Evolutionary conservation across 2,329 filamentous ascomycete genomes (phyloP).

Genomic region (Pseudofabraea citricarpa): DNA sequence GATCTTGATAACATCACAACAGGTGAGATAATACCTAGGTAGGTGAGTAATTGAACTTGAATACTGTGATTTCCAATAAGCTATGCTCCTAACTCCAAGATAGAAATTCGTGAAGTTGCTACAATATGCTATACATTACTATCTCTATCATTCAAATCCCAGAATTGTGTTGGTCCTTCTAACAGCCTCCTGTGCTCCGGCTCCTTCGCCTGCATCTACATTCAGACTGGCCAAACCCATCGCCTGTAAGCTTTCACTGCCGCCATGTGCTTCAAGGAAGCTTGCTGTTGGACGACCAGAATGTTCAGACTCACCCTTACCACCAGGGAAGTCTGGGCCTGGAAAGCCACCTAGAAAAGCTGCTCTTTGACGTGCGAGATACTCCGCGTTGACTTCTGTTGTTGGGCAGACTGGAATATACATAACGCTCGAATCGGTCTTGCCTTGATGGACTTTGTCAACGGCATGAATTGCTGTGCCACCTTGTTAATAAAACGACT

Average conservation of each 20-base stretch:
- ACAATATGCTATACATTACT: too few species aligned
- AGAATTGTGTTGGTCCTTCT: too few species aligned
- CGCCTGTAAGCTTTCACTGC: slow-evolving; percentile 45
- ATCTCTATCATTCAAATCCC: too few species aligned
- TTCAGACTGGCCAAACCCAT: slow-evolving; percentile 53
- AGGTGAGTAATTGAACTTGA: too few species aligned
- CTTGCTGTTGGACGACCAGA: slow-evolving; percentile 34
- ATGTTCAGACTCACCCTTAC: slow-evolving; percentile 58
- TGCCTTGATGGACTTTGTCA: slow-evolving; percentile 70
- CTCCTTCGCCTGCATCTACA: slow-evolving; percentile 1
- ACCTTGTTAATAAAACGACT: too few species aligned
- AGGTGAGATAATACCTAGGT: too few species aligned
- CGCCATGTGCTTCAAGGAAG: slow-evolving; percentile 34
- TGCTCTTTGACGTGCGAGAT: slow-evolving; percentile 65
- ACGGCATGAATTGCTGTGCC: slow-evolving; percentile 67
- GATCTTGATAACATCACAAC: too few species aligned
- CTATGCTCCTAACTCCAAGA: too few species aligned
- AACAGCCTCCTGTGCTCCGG: too few species aligned
- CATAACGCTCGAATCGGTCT: slow-evolving; percentile 72
- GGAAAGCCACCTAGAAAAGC: slow-evolving; percentile 65
- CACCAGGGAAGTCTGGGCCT: slow-evolving; percentile 67
- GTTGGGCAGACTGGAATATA: slow-evolving; percentile 87
- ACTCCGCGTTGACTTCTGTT: slow-evolving; percentile 68
- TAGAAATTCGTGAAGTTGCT: too few species aligned
- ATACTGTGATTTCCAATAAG: too few species aligned